Base-by-base conservation (phyloP, 1,284 basidiomycete species). In the Austroboletus niveus region DNA sequence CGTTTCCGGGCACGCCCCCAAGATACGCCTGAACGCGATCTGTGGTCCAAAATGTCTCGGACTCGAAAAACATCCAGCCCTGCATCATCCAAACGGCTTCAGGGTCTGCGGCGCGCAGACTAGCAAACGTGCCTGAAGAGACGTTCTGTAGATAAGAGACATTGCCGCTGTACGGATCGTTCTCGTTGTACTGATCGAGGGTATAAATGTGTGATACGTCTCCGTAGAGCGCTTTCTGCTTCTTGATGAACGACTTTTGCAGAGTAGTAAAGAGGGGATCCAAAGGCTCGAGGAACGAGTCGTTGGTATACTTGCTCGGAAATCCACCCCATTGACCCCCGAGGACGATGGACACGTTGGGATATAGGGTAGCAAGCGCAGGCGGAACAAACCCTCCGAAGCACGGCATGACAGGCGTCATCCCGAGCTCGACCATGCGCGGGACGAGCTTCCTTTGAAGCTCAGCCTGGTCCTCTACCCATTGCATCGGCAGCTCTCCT, bases 121-220 rank as follows among this genome's bases (percentile, higher is more conserved):
- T 70, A 8, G 66, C 59, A 32, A 24, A 68, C 1, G 73, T 76
- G 44, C 51, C 62, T 6, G 65, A 60, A 5, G 72, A 60, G 49
- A 74, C 63, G 47, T 60, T 64, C 20, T 59, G 49, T 9, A 77
- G 65, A 61, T 77, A 77, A 8, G 61, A 61, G 1, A 58, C 40
- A 50, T 73, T 62, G n/a, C 64, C 60, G 52, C 65, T 72, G 51
- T 65, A 68, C 0, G 75, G 75, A 38, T 67, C 53, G 53, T 72
- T 73, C 61, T 77, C 75, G 61, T 74, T 77, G 64, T 75, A 76
- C 52, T 75, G 74, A 56, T 77, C 75, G 34, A 77, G 68, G 22
- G 73, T 72, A 57, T 77, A 77, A 53, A 75, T 65, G 52, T 74
- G 71, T 9, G 73, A 69, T 32, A 73, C 60, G 41, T 69, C 66